Evolutionary conservation across 106 monocot genomes (phyloP), one percentile per base, ranked within the genome.

Genomic region (Apostasia ramifera): DNA sequence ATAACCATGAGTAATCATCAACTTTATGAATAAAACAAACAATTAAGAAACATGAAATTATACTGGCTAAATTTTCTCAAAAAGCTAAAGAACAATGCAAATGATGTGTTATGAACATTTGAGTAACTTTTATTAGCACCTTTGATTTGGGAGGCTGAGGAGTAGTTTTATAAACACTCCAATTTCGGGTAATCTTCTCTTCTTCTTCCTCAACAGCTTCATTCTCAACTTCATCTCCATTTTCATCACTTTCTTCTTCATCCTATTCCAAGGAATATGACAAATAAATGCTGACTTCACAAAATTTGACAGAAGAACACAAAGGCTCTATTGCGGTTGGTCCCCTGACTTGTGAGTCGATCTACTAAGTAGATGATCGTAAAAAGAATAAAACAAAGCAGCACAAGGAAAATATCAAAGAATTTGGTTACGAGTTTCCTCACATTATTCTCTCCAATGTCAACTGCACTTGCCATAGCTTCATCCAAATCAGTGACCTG

Each of bases 361-460:
- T 12, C 42, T 38, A 10, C 10, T 3, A 1, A 13, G 41, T 39
- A n/a, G 44, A 62, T 12, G 42, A 43, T 62, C 62, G n/a, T 40
- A 44, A 43, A 62, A 0, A 44, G 6, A 62, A 62, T 13, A 0
- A 44, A 13, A 13, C 42, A 45, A 0, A 60, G 15, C 7, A 59
- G 8, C 59, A 59, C 37, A 6, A 8, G 2, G 12, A 43, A 62
- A 38, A 6, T 44, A 44, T 62, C 41, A 62, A 50, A 8, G 50
- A 50, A 5, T 50, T 8, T 50, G 12, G 39, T 44, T 62, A 14
- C 13, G 68, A 55, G 53, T 57, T 44, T 14, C 82, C 91, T 82
- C 65, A 92, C 97, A 75, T 89, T 86, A 70, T 79, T 83, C 59
- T 97, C 92, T 59, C 97, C 97, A n/a, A 97, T 97, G 78, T 97